Base-by-base conservation (phyloP, 495 filamentous ascomycete genomes). In the Penicillium alfredii region DNA sequence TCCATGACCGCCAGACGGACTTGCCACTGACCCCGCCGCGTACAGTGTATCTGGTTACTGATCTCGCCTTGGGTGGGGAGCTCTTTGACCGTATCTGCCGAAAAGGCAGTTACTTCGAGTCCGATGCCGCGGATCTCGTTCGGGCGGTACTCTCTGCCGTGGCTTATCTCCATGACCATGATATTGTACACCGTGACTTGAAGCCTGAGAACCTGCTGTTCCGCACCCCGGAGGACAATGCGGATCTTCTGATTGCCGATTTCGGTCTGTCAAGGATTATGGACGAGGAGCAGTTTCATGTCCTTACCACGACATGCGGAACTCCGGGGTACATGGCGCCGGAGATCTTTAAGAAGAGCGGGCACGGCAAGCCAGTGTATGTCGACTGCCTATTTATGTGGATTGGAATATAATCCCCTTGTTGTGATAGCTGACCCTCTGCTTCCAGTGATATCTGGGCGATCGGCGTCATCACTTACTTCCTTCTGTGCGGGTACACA, bases 281-380 rank as follows among this genome's bases (percentile, higher is more conserved):
- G 88, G 93, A 98, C 57, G 93, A 97, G 65, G 89, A 97, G 62
- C 86, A 96, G 54, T 97, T 98, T 59, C 93, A 96, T 53, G 89
- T 97, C 16, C 66, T 98, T 22, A 98, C 93, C 4, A 98, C 92
- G 2, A 98, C 92, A 3, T 98, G 92, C 53, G 92, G 92, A 20
- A 98, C 92, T 5, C 92, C 92, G 0, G 93, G 93, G 18, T 98
- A 98, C 63, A 98, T 89, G 84, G 84, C 84, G 13, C 83, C 82
- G 1, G 82, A 86, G 53, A 87, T 87, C 42, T 87, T 86, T 58
- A 81, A 81, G 44, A 87, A 87, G 61, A 80, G 72, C 16, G 82
- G 82, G 1, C 83, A 87, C 46, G 82, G 82, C 16, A 87, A 86
- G 60, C 76, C 83, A 54, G 82, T 87, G 81, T 84, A 74, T n/a